phyloP scores from a whole-genome alignment of 2,329 filamentous ascomycete genomes.

The Teratosphaeriaceae sp. region DNA sequence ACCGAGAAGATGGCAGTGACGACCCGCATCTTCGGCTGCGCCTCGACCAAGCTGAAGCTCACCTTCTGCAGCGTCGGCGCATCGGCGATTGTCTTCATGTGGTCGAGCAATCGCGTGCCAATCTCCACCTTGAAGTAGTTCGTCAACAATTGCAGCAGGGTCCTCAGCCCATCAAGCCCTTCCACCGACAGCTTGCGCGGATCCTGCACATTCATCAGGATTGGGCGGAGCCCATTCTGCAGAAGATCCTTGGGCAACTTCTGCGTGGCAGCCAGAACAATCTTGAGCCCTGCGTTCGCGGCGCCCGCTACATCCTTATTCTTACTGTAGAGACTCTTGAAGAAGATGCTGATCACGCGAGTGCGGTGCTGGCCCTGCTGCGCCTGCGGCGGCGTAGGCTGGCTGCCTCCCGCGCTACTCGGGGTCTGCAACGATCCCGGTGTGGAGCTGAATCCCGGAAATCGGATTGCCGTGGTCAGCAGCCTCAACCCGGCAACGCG shows the following conservation, averaged over 20 bases:
- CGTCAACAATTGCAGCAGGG: conserved; percentile 82
- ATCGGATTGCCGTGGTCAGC: conserved; percentile 85
- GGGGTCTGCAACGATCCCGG: neutral
- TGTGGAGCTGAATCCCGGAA: conserved; percentile 63
- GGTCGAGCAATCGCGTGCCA: conserved; percentile 83
- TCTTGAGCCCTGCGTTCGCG: conserved; percentile 82
- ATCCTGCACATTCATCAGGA: conserved; percentile 94
- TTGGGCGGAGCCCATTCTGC: conserved; percentile 86
- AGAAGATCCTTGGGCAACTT: conserved; percentile 93
- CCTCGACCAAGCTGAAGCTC: conserved; percentile 91
- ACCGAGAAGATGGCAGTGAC: conserved; percentile 94
- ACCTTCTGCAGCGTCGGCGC: conserved; percentile 74
- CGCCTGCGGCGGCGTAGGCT: conserved; percentile 37
- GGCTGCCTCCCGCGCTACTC: conserved; percentile 9
- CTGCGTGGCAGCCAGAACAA: conserved; percentile 78
- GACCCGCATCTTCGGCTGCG: conserved; percentile 87
- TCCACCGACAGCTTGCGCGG: conserved; percentile 83
- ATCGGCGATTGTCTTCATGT: conserved; percentile 86
- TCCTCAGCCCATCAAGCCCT: conserved; percentile 83
- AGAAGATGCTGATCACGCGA: conserved; percentile 85
- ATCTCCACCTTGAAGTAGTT: conserved; percentile 99
- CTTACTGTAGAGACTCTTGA: conserved; percentile 93
- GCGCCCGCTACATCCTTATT: conserved; percentile 89
- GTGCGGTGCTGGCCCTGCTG: conserved; percentile 52
- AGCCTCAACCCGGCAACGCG: conserved; percentile 91